Evolutionary conservation across 345 rosid species (phyloP), one percentile per base, ranked within the genome.

Genomic region (Pugionium cornutum): DNA sequence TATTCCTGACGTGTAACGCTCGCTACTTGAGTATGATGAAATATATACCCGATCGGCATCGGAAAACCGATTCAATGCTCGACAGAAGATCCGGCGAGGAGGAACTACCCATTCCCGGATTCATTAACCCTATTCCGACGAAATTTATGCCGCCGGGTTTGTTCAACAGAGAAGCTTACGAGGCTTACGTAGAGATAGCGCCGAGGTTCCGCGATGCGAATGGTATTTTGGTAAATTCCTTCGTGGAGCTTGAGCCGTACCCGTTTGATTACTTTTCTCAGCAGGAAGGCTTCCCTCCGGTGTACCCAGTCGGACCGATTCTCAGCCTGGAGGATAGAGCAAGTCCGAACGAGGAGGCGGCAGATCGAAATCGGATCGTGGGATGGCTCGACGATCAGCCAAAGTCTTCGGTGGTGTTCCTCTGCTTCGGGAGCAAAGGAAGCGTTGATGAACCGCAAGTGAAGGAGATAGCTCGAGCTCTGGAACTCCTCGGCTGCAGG

Each of bases 311-410:
- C 30, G 85, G 86, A 35, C 76, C 83, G 4, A 72, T 83, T 37
- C 67, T 81, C 5, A 53, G 78, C 37, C 62, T 74, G 67, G 43
- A 62, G 11, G 70, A 60, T 56, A 40, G 59, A 53, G 64, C 77
- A 28, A 49, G 57, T 50, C 76, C 69, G 0, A 72, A 73, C 4
- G 62, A 48, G 41, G 77, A 78, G 4, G 8, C 29, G 40, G 67
- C 34, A 6, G 62, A 63, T 34, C 58, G 59, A 5, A 60, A 50
- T 5, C 33, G 34, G 49, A 62, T 82, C 47, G 7, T 72, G 9
- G n/a, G 30, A 64, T 84, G 92, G 89, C 83, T 83, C 0, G 83
- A 82, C 8, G 67, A 62, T 29, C 85, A 82, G 64, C 82, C 88
- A 7, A 57, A 69, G 33, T 60, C 75, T 26, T 80, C 81, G 1